These are phyloP conservation scores for Artemisia annua DNA, from an alignment of 129 eudicot species.

Conservation along the genomic window DNA sequence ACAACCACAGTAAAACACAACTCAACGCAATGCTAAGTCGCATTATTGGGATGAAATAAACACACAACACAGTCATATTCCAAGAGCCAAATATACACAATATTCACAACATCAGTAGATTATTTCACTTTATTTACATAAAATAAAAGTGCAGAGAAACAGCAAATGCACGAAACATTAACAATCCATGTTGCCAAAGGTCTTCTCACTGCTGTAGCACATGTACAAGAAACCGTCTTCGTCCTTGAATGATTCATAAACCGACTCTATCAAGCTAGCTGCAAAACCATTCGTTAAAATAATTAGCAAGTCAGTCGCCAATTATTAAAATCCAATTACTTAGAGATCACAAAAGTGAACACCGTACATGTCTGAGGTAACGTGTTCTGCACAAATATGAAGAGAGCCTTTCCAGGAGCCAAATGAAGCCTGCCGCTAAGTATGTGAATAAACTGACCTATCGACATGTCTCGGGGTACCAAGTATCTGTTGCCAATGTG, in stretches of 20 bases:
- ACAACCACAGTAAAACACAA: no score
- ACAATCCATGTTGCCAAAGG: constrained; percentile 52
- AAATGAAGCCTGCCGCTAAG: constrained; percentile 72
- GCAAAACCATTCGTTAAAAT: constrained; percentile 18
- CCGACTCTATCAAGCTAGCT: constrained; percentile 79
- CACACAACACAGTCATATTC: not conserved
- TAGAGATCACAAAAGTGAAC: not conserved
- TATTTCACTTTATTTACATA: constrained; percentile 6
- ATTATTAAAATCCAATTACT: not conserved
- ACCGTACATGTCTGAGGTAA: constrained; percentile 90
- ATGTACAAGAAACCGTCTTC: constrained; percentile 41
- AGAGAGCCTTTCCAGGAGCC: constrained; percentile 83
- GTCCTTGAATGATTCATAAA: constrained; percentile 83
- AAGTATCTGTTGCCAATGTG: constrained; percentile 51
- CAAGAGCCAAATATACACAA: not conserved
- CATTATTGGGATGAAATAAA: not conserved
- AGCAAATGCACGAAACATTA: constrained; percentile 4
- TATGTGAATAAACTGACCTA: constrained; percentile 84
- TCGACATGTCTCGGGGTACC: constrained; percentile 89
- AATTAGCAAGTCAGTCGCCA: not conserved
- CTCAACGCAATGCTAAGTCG: not conserved
- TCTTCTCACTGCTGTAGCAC: constrained; percentile 54
- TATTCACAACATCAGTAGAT: not conserved
- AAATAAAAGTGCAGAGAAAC: constrained; percentile 23
- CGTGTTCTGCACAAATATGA: constrained; percentile 77